Base-by-base conservation (phyloP, 2,329 filamentous ascomycete species). In the Xylaria sp. region DNA sequence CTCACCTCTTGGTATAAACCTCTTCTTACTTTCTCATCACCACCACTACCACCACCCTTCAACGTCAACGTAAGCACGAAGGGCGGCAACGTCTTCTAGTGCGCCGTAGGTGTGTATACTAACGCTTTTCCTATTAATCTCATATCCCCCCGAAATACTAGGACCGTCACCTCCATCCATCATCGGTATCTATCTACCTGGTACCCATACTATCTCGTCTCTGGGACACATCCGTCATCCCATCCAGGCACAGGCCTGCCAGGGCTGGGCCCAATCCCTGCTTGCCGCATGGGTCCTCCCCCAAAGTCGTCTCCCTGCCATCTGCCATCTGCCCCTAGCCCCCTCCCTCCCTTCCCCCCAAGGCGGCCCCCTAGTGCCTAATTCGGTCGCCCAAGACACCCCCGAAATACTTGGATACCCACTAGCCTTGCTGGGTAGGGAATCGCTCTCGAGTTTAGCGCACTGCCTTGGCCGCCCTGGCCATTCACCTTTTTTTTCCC, bases 381-480 rank as follows among this genome's bases (percentile, higher is more conserved):
- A 55, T 47, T 63, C 57, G 50, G 57, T 64, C 54, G 54, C 35
- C 57, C 42, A 49, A 59, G 50, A 55, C 50, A 57, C 51, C 50
- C 56, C 50, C 61, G 50, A 64, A 54, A 52, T 49, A 35, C 49
- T 49, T 21, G 17, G 21, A n/a, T n/a, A n/a, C n/a, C n/a, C 6
- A 38, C 53, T 64, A 60, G 63, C 61, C 64, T 61, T 66, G 58
- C 64, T 56, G 38, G 54, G 60, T 58, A 56, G 63, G 57, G 63
- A 65, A 57, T 63, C 38, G 33, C 47, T 50, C 58, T 61, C 37
- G 37, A 57, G 28, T 46, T 17, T 50, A 53, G 50, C 58, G 60
- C 56, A 50, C 46, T 60, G 57, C 57, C 57, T 56, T 63, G 61
- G 61, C 57, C 52, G 56, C 57, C 57, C 61, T 57, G 58, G 31